A percentile compares a stretch with the other conserved stretches of the same genome.
These are phyloP conservation scores for Phoma sp. DNA, from an alignment of 2,329 filamentous ascomycete species.

Conservation along the genomic window DNA sequence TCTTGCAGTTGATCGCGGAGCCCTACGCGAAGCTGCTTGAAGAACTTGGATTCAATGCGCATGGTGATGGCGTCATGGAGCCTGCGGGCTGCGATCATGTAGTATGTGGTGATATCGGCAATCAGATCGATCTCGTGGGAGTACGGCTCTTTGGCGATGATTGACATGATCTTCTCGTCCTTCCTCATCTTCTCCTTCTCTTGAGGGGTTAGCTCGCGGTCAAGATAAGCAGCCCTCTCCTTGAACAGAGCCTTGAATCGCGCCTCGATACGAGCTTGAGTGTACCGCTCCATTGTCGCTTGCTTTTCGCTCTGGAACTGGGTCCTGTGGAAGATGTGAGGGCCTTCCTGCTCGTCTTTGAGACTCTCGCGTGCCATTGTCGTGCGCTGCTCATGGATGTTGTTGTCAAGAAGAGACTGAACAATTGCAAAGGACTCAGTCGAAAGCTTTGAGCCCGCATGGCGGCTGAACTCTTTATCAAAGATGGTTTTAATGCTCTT, in stretches of 20 bases:
- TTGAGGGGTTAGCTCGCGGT: slow-evolving; percentile 14
- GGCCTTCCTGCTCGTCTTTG: slow-evolving; percentile 41
- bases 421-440: slow-evolving; percentile 30
- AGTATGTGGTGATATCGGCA: slow-evolving; percentile 70
- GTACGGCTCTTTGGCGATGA: slow-evolving; percentile 64
- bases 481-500: slow-evolving; percentile 31
- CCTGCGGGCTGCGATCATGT: slow-evolving; percentile 67
- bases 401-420: slow-evolving; percentile 28
- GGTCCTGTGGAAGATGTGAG: slow-evolving; percentile 42
- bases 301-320: slow-evolving; percentile 26
- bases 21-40: slow-evolving; percentile 28
- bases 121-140: slow-evolving; percentile 66
- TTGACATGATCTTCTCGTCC: slow-evolving; percentile 26
- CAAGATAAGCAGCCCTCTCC: slow-evolving; percentile 21
- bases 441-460: slow-evolving; percentile 37
- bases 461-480: slow-evolving; percentile 30
- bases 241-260: slow-evolving; percentile 37
- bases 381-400: slow-evolving; percentile 33
- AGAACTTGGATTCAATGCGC: slow-evolving; percentile 47
- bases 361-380: slow-evolving; percentile 35
- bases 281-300: slow-evolving; percentile 26
- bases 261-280: slow-evolving; percentile 26
- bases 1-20: slow-evolving; percentile 35
- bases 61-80: slow-evolving; percentile 63
- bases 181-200: slow-evolving; percentile 40